Evolutionary conservation across 1,284 basidiomycete genomes (phyloP), one percentile per base, ranked within the genome.

Genomic region (Meripilus lineatus): DNA sequence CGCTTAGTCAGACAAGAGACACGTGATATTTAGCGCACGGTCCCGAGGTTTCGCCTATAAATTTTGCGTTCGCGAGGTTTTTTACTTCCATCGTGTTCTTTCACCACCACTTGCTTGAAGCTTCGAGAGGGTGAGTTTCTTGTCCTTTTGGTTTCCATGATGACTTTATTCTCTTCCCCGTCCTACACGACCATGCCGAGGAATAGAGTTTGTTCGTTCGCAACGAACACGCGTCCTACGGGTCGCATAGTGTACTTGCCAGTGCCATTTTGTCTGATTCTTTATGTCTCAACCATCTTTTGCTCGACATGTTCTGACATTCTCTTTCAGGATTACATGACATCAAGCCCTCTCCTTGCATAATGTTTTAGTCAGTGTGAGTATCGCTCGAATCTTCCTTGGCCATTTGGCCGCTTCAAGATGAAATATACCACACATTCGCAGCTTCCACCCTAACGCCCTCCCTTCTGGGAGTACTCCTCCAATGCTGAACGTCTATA

Each of bases 151-250:
- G 45, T 59, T 54, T 48, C 48, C 48, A 47, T 61, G 83, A 84
- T 84, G 82, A 81, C 75, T 72, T 72, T 71, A 76, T 85, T 85
- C 83, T 84, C 83, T 85, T 84, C 83, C 83, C 82, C 83, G 79
- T 81, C 83, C 65, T 85, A 85, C 59, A 81, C 81, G 82, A 85
- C 79, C 72, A 77, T 81, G 74, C 68, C 77, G 82, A 85, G 82
- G 61, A 72, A 77, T 62, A 82, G 79, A 82, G 80, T 55, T n/a
- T 65, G 77, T 79, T 70, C 72, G 77, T 81, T 82, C 77, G 77
- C 79, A 81, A 80, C 79, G 70, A 70, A 77, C 74, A 68, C 64
- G 77, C 72, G 70, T 68, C 70, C 68, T 75, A 53, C 65, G 70
- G 71, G 67, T 62, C 65, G 72, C 75, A 74, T 60, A 83, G 81